Percentiles rank a stretch among this genome's conserved stretches.
phyloP scores from a whole-genome alignment of 129 eudicot genomes.

The Tagetes patula region DNA sequence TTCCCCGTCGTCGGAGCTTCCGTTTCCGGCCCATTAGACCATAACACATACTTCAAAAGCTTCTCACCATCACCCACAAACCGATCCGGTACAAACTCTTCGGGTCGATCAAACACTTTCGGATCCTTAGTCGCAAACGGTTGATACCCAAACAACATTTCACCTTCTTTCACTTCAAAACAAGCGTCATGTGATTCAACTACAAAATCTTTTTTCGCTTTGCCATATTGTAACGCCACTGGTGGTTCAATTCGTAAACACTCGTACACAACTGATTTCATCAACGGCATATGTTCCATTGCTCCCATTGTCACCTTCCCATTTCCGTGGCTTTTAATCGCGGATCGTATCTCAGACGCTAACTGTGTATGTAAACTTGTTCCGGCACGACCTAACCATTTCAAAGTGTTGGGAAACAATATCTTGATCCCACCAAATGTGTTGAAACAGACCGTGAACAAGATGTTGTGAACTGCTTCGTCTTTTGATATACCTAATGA shows the following conservation, averaged over 20 bases:
- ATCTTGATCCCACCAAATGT: slow-evolving; percentile 83
- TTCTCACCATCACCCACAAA: slow-evolving; percentile 75
- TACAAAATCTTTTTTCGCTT: slow-evolving; percentile 57
- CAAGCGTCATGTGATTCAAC: slow-evolving; percentile 82
- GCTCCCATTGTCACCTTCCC: slow-evolving; percentile 78
- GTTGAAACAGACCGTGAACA: slow-evolving; percentile 80
- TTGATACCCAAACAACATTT: slow-evolving; percentile 76
- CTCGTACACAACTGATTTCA: slow-evolving; percentile 86
- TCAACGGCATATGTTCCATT: slow-evolving; percentile 82
- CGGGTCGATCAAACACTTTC: slow-evolving; percentile 65
- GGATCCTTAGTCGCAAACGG: slow-evolving; percentile 92
- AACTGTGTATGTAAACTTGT: slow-evolving; percentile 51
- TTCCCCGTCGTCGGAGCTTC: slow-evolving; percentile 54
- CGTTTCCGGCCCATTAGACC: slow-evolving; percentile 91
- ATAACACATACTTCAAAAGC: slow-evolving; percentile 63
- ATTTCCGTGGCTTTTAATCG: slow-evolving; percentile 42
- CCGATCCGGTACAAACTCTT: slow-evolving; percentile 83
- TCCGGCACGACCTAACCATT: slow-evolving; percentile 85
- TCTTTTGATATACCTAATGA: slow-evolving; percentile 52
- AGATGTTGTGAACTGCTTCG: slow-evolving; percentile 72
- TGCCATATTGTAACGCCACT: slow-evolving; percentile 68
- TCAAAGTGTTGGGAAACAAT: slow-evolving; percentile 68
- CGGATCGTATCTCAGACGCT: slow-evolving; percentile 70
- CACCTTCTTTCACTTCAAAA: slow-evolving; percentile 78
- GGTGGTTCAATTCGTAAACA: slow-evolving; percentile 82